These are phyloP conservation scores for Sporisorium reilianum DNA, from an alignment of 1,284 basidiomycete genomes.

Conservation along the genomic window DNA sequence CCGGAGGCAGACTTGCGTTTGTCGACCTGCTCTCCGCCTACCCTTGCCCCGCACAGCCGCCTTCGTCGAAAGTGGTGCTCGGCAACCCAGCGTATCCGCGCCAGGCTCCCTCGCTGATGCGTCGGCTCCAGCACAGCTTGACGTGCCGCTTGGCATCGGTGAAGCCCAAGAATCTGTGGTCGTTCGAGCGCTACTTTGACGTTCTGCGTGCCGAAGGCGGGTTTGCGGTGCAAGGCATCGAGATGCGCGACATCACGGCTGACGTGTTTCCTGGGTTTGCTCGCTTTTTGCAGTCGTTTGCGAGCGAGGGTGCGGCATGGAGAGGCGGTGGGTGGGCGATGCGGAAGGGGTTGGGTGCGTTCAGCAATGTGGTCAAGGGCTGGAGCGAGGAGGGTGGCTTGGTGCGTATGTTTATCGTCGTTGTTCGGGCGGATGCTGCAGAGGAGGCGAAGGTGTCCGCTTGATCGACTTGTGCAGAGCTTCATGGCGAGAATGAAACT, in stretches of 20 bases:
- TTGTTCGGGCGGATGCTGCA: slow-evolving; percentile 27
- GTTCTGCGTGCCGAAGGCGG: slow-evolving; percentile 36
- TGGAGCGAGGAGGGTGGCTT: slow-evolving; percentile 61
- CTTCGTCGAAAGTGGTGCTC: slow-evolving; percentile 9
- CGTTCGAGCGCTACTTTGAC: slow-evolving; percentile 45
- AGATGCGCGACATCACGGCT: slow-evolving; percentile 59
- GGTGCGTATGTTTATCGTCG: slow-evolving; percentile 58
- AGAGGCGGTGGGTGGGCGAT: slow-evolving; percentile 42
- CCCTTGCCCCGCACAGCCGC: slow-evolving; percentile 44
- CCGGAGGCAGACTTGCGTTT: slow-evolving; percentile 58
- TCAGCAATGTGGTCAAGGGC: slow-evolving; percentile 53
- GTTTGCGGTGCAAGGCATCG: slow-evolving; percentile 25
- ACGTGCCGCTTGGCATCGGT: slow-evolving; percentile 41
- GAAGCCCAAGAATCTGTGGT: slow-evolving; percentile 43
- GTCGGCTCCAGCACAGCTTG: slow-evolving; percentile 31
- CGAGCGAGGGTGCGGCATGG: slow-evolving; percentile 53
- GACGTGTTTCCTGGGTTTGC: slow-evolving; percentile 63
- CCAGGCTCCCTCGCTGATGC: slow-evolving; percentile 25
- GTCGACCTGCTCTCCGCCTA: slow-evolving; percentile 58
- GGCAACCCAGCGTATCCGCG: slow-evolving; percentile 29
- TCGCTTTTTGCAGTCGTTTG: slow-evolving; percentile 49
- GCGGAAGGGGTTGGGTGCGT: slow-evolving; percentile 40
- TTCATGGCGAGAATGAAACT: neutral
- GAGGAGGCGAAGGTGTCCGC: neutral
- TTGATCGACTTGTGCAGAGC: neutral